Evolutionary conservation across 192 early-diverging fungal genomes (phyloP).

Genomic region (Linnemannia schmuckeri): DNA sequence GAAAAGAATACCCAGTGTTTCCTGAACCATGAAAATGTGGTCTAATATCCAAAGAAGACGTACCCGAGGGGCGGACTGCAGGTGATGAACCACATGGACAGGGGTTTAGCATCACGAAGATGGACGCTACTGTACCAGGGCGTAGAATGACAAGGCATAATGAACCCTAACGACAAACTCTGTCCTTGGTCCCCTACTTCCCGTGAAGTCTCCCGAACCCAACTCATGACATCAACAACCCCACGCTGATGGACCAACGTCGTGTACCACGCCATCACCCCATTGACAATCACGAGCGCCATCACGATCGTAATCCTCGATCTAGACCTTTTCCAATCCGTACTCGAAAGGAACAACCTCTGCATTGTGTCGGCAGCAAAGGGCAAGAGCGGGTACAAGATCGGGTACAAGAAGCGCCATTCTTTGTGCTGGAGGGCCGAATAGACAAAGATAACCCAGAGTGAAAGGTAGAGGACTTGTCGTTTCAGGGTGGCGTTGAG

Average conservation of each 20-base stretch:
- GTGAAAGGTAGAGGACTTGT: conserved; percentile 55
- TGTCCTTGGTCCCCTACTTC: not conserved
- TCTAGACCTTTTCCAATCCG: conserved; percentile 15
- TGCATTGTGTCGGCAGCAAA: conserved; percentile 58
- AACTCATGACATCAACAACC: conserved; percentile 87
- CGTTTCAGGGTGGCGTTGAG: conserved; percentile 22
- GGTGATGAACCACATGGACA: conserved; percentile 83
- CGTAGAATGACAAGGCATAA: conserved; percentile 99
- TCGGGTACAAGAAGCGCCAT: conserved; percentile 92
- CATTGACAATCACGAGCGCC: conserved; percentile 74
- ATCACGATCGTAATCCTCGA: conserved; percentile 29
- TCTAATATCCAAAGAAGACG: conserved; percentile 1
- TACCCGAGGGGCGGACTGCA: conserved; percentile 91
- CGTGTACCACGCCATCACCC: conserved; percentile 78
- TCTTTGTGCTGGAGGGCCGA: conserved; percentile 92
- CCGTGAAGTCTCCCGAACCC: conserved; percentile 68
- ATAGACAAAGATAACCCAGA: conserved; percentile 72
- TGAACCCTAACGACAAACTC: conserved; percentile 70
- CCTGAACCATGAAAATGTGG: not conserved
- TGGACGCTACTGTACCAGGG: conserved; percentile 93
- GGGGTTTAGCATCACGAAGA: conserved; percentile 44
- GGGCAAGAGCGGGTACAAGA: conserved; percentile 76
- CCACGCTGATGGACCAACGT: conserved; percentile 91
- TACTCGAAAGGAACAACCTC: conserved; percentile 14
- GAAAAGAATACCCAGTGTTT: not conserved